Conservation (phyloP, 306 rosid genomes). For the Quercus ilex region DNA sequence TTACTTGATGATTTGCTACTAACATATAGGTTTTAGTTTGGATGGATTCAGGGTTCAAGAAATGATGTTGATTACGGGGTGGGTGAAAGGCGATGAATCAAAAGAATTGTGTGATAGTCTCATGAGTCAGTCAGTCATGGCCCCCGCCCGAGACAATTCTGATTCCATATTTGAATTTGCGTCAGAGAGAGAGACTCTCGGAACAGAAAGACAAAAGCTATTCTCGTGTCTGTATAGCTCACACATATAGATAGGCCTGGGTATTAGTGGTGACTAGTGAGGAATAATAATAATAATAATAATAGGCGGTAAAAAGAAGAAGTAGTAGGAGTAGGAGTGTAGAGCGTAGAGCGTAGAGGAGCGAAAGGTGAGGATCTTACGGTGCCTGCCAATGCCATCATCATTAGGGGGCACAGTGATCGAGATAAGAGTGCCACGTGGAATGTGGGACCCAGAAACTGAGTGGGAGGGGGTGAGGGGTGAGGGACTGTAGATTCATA, state of each 20-base stretch:
- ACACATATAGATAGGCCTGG: neutral
- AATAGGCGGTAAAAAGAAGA: too few relatives aligned
- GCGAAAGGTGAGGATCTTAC: neutral
- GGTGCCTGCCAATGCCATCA: neutral
- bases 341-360: neutral
- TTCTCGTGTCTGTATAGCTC: neutral
- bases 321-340: neutral
- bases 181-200: neutral
- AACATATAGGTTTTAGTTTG: too few relatives aligned
- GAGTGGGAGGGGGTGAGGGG: neutral
- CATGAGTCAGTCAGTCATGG: too few relatives aligned
- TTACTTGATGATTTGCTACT: too few relatives aligned
- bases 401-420: neutral
- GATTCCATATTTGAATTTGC: neutral
- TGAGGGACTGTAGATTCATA: slow-evolving; percentile 23
- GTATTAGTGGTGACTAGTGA: too few relatives aligned
- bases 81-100: neutral
- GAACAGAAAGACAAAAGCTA: neutral
- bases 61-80: neutral
- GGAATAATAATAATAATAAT: too few relatives aligned
- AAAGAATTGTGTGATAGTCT: neutral
- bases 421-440: neutral
- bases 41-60: neutral
- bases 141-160: neutral
- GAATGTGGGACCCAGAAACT: neutral